Base-by-base conservation (phyloP, 2,329 filamentous ascomycete genomes). In the Fusarium vanettenii region DNA sequence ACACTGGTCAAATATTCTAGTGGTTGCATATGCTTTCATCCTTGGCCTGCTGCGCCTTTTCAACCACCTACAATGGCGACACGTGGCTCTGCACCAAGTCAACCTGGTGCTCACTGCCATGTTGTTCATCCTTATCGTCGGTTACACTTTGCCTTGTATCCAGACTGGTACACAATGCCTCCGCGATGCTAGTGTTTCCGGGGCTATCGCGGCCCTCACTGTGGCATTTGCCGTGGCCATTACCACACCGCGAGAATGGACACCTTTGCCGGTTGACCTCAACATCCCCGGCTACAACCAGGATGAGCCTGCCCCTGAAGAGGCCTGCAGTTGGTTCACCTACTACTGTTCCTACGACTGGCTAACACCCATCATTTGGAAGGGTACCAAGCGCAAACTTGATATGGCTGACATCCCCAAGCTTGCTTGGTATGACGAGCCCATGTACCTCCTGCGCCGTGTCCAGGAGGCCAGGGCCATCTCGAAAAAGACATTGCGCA, bases 381-480 rank as follows among this genome's bases (percentile, higher is more conserved):
- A 84, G 70, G 88, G 87, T 29, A 81, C 83, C 50, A 83, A 81
- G 35, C 81, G 82, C 7, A 81, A 84, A 61, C 81, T 89, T 64
- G 85, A 86, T 29, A 83, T 88, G 74, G 83, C 86, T 41, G 84
- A 86, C 71, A 83, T 89, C 22, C 87, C 87, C 4, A 83, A 75
- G 31, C 79, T 89, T 33, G 86, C 88, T 2, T 89, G 87, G 87
- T 89, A 89, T 71, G 88, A 90, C 61, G 87, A 89, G 70, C 88
- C 88, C 10, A 78, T 86, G 25, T 79, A 88, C 60, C 84, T 89
- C 18, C 81, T 89, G 2, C 80, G 81, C 25, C 83, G 81, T 66
- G 80, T 89, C 13, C 83, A 85, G 29, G 75, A 81, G 20, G 86
- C 87, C 14, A 84, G 88, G 3, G 76, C 77, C 31, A 84, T 84